Conservation (phyloP, 768 basidiomycete species). For the Suillus spraguei region DNA sequence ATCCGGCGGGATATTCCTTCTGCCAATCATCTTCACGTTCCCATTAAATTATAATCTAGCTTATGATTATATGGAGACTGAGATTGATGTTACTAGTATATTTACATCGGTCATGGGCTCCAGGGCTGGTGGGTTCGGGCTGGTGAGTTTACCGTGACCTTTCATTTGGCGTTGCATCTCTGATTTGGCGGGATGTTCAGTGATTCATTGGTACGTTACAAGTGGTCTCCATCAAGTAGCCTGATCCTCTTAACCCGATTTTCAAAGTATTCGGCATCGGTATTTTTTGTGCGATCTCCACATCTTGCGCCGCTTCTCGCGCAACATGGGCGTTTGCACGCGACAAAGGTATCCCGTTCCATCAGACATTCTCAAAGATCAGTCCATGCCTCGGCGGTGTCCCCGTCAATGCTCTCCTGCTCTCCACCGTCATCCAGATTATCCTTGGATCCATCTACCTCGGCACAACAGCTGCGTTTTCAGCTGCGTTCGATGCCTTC, state of each 20-base stretch:
- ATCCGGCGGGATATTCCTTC: slow-evolving; percentile 54
- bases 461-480: slow-evolving; percentile 61
- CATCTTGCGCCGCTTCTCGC: slow-evolving; percentile 67
- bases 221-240: neutral
- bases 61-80: no score
- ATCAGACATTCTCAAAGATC: slow-evolving; percentile 49
- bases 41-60: no score
- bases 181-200: slow-evolving; percentile 21
- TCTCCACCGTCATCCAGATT: slow-evolving; percentile 59
- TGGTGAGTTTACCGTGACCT: slow-evolving; percentile 39
- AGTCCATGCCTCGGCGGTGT: slow-evolving; percentile 44
- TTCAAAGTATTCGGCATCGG: slow-evolving; percentile 52
- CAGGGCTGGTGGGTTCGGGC: slow-evolving; percentile 60
- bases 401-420: slow-evolving; percentile 61
- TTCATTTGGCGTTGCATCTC: slow-evolving; percentile 3
- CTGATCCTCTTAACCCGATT: slow-evolving; percentile 4
- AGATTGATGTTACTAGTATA: slow-evolving; percentile 61
- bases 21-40: slow-evolving; percentile 67
- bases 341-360: slow-evolving; percentile 64
- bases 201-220: slow-evolving; percentile 45
- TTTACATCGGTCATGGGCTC: slow-evolving; percentile 68
- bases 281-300: slow-evolving; percentile 67
- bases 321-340: slow-evolving; percentile 74
- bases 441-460: slow-evolving; percentile 66
- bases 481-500: slow-evolving; percentile 73